Evolutionary conservation across 2,329 filamentous ascomycete species (phyloP), one percentile per base, ranked within the genome.

Genomic region (Aspergillus thermomutatus): DNA sequence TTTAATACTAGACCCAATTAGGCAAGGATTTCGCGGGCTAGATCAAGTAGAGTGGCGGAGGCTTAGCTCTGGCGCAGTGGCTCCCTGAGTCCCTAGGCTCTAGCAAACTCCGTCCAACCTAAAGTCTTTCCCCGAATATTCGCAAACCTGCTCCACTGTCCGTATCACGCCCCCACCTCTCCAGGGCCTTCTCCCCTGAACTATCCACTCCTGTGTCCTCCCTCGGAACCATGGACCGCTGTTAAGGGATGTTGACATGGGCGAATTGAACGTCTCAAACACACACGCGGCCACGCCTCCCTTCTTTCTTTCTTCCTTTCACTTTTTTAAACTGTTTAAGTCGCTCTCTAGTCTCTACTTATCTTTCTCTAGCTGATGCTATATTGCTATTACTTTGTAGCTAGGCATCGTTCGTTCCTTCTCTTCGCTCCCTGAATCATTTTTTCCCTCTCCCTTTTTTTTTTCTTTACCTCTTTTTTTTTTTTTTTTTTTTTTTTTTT

Each of bases 361-460:
- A 7, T 55, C 40, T 37, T 31, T 28, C 8, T 28, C 37, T 37
- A 47, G 37, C 21, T 49, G 26, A 46, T 45, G 47, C 56, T 50
- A 55, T 60, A 56, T 56, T 64, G 57, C 52, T 52, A 43, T 47
- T 50, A 56, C 57, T 53, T 56, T 49, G 61, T 59, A 57, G 56
- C 60, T 56, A 49, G 59, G 58, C 49, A 55, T 60, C 60, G 60
- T 63, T 63, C 61, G 56, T 57, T 64, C 62, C 59, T 64, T 56
- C 17, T 50, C 52, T 55, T 51, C 14, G 11, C 14, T 61, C 48
- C 57, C 55, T 49, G 57, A 52, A 46, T 65, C 65, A 48, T 67
- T 67, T 54, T 72, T 69, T 52, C 67, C 71, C 66, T 54, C 52
- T 53, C 50, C 37, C 34, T 57, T 56, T 60, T 49, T 54, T 58